These are phyloP conservation scores for Beta lomatogona DNA, from an alignment of 179 eudicot genomes.

Conservation along the genomic window DNA sequence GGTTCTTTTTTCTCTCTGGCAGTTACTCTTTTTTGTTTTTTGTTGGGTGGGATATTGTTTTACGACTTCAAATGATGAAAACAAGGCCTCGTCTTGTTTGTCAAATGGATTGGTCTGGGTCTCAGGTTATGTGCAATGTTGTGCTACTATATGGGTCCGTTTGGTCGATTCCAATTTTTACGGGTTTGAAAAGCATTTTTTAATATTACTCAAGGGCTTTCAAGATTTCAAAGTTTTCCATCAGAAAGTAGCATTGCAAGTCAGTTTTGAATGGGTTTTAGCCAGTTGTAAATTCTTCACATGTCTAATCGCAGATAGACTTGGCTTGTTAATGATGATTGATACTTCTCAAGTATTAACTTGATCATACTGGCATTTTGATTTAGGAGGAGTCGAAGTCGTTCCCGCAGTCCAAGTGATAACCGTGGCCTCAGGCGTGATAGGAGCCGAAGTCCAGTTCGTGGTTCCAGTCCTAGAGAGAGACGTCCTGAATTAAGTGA, in stretches of 20 bases:
- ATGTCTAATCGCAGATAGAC: not conserved
- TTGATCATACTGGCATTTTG: slow-evolving; percentile 7
- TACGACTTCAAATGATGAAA: not conserved
- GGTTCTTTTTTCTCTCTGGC: slow-evolving; percentile 36
- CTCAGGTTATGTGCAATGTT: not conserved
- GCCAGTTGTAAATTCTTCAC: not conserved
- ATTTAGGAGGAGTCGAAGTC: slow-evolving; percentile 69
- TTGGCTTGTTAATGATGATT: not conserved
- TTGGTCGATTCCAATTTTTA: no score
- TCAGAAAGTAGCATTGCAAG: not conserved
- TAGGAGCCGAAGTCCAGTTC: slow-evolving; percentile 63
- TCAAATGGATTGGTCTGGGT: not conserved
- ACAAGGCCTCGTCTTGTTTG: not conserved
- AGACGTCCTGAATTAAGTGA: slow-evolving; percentile 68
- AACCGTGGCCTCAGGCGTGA: slow-evolving; percentile 43
- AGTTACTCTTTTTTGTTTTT: not conserved
- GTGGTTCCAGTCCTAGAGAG: slow-evolving; percentile 62
- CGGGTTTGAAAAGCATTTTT: no score
- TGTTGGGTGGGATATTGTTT: no score
- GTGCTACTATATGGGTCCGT: no score
- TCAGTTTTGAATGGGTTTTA: no score
- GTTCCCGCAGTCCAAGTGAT: slow-evolving; percentile 62
- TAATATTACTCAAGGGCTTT: not conserved
- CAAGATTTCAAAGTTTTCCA: no score
- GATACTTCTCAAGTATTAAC: not conserved